These are phyloP conservation scores for Calendula officinalis DNA, from an alignment of 129 eudicot genomes.

Conservation along the genomic window DNA sequence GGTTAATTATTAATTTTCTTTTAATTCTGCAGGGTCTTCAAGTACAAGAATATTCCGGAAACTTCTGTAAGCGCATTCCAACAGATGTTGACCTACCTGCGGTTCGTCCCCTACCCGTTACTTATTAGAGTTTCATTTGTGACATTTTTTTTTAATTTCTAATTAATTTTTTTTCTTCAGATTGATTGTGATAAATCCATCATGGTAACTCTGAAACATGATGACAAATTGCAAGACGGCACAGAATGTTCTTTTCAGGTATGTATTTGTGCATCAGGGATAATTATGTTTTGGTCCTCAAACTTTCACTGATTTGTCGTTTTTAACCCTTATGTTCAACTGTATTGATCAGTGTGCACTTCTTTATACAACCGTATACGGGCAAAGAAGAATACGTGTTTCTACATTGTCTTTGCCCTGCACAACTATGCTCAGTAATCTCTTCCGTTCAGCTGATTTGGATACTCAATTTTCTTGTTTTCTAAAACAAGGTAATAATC, in stretches of 20 bases:
- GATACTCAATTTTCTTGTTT: conserved; percentile 95
- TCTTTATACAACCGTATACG: conserved; percentile 87
- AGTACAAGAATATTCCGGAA: conserved; percentile 94
- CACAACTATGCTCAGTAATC: conserved; percentile 74
- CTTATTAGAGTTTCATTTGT: background rate
- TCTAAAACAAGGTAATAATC: conserved; percentile 69
- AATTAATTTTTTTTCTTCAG: conserved; percentile 38
- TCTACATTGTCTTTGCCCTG: conserved; percentile 88
- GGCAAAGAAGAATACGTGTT: conserved; percentile 94
- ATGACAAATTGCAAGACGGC: conserved; percentile 75
- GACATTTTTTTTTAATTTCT: conserved; percentile 6
- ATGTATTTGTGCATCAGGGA: no score
- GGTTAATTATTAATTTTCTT: background rate
- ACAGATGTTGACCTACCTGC: conserved; percentile 89
- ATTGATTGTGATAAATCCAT: conserved; percentile 85
- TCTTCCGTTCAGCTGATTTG: conserved; percentile 90
- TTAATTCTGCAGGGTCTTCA: conserved; percentile 68
- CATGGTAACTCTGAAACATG: conserved; percentile 74
- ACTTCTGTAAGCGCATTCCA: conserved; percentile 90
- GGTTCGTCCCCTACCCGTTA: conserved; percentile 42
- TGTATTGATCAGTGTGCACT: conserved; percentile 74
- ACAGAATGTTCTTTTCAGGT: conserved; percentile 88
- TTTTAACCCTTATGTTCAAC: conserved; percentile 5
- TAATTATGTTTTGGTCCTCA: no score
- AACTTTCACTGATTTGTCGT: no score